Evolutionary conservation across 1,139 yeast species (phyloP).

Genomic region (Pichia sp.): DNA sequence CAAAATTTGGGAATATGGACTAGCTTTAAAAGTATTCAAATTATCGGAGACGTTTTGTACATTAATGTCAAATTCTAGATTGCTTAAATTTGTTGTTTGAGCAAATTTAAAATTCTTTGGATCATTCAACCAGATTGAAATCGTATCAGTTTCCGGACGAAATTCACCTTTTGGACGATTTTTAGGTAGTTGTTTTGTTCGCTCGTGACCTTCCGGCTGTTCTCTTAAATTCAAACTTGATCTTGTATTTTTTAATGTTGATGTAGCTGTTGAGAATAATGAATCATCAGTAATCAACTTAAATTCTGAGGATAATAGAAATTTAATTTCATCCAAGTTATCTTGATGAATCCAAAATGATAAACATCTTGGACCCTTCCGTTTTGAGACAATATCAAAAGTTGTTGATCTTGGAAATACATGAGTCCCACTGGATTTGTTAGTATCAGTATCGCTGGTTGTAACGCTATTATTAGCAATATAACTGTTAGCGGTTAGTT

Average conservation of each 20-base stretch:
- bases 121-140: constrained; percentile 26
- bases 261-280: constrained; percentile 10
- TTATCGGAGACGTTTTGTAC: background rate
- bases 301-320: constrained; percentile 30
- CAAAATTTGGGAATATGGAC: constrained; percentile 16
- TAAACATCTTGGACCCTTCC: constrained; percentile 30
- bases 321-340: constrained; percentile 38
- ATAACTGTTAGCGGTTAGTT: constrained; percentile 19
- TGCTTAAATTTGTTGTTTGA: constrained; percentile 8
- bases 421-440: background rate
- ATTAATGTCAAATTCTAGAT: constrained; percentile 2
- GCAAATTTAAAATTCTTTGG: constrained; percentile 18
- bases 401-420: constrained; percentile 25
- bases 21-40: constrained; percentile 10
- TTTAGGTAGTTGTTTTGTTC: background rate
- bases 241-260: constrained; percentile 23
- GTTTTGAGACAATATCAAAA: constrained; percentile 31
- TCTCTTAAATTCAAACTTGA: constrained; percentile 20
- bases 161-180: constrained; percentile 12
- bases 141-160: constrained; percentile 24
- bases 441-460: background rate
- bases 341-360: constrained; percentile 40
- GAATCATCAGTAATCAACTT: constrained; percentile 28
- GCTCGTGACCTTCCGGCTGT: background rate
- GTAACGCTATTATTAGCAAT: background rate